Evolutionary conservation across 208 protist genomes (phyloP).

Genomic region (Leishmania gerbilli): DNA sequence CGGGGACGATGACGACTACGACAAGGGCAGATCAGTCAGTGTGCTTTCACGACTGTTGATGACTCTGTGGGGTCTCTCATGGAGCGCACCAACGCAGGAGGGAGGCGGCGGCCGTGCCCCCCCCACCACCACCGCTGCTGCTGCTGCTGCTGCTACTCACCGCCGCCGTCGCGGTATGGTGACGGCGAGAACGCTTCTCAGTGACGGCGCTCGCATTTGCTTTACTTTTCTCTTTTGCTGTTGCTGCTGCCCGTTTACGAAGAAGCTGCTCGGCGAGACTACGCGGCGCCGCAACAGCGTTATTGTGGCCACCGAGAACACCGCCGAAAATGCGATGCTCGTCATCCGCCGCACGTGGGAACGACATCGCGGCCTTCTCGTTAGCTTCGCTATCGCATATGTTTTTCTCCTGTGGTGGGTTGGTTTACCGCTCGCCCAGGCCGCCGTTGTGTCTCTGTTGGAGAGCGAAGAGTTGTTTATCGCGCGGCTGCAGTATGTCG

Average conservation of each 20-base stretch:
- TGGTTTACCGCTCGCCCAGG: background rate
- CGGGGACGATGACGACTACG: background rate
- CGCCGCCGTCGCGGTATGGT: background rate
- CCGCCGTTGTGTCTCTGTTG: background rate
- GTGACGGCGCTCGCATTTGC: background rate
- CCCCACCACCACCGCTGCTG: background rate
- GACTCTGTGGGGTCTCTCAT: background rate
- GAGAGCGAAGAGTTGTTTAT: background rate
- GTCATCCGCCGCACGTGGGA: background rate
- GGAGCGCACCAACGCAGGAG: background rate
- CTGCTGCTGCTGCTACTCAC: background rate
- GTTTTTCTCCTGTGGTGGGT: background rate
- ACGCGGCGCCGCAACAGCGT: conserved; percentile 2
- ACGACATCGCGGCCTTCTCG: background rate
- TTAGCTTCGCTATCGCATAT: background rate
- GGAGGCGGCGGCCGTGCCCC: background rate
- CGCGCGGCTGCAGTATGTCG: background rate
- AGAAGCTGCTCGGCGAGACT: background rate
- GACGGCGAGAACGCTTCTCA: background rate
- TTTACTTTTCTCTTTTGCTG: background rate
- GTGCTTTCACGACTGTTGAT: background rate
- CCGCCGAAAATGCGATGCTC: background rate
- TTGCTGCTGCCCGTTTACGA: conserved; percentile 1
- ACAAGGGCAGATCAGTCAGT: background rate
- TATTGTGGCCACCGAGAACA: background rate